Evolutionary conservation across 2,329 filamentous ascomycete species (phyloP), one percentile per base, ranked within the genome.

Genomic region (Epichloe elymi): DNA sequence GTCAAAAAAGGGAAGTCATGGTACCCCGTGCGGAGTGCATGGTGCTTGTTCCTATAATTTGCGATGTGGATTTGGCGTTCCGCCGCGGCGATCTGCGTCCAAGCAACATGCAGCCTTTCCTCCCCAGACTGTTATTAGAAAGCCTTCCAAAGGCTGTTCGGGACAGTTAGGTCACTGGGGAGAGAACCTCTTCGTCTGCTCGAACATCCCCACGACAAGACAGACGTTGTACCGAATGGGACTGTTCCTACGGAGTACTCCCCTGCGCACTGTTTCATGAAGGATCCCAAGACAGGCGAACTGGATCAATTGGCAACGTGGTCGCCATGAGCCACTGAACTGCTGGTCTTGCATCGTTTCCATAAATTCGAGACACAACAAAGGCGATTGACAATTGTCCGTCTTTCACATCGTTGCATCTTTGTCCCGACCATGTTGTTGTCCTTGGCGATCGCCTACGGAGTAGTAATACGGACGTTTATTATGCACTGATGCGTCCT

Each of bases 211-310:
- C 17, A 20, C 41, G 33, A 12, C 33, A 35, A 17, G 43, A 35
- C 14, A 33, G 23, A 15, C 23, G 26, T 15, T 30, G 36, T 15
- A 19, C 23, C 23, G 23, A 26, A 26, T 26, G 23, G 23, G 23
- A 26, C 23, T 26, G 23, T 26, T 26, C 23, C 23, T 26, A 26
- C 23, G 6, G 23, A 26, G 36, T 15, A 19, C n/a, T 11, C 19
- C 40, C n/a, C 26, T 15, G 20, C 14, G 10, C 40, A n/a, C 8
- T 49, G 50, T 51, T 51, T 51, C 50, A 44, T n/a, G 23, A 40
- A 23, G 33, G 42, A 47, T 38, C 12, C 46, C 46, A 33, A 44
- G 42, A 51, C 50, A 45, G 36, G 38, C 39, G 39, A 48, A 12
- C 20, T 41, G 23, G 23, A n/a, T n/a, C 30, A 36, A 30, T 10